These are phyloP conservation scores for Fusarium pseudograminearum DNA, from an alignment of 2,329 filamentous ascomycete genomes.

Conservation along the genomic window DNA sequence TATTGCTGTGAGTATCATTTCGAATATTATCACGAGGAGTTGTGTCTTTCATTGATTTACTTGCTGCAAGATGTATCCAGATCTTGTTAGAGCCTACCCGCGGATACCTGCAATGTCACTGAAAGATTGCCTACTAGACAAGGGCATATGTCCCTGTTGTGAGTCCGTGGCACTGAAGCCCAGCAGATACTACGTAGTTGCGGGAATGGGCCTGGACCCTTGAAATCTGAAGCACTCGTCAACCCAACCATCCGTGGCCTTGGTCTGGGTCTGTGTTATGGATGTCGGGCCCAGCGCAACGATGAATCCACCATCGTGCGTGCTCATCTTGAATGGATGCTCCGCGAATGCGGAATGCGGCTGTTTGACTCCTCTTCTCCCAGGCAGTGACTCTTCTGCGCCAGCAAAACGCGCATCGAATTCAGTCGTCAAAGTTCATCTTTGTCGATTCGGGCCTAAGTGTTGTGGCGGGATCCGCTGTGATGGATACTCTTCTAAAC, in stretches of 20 bases:
- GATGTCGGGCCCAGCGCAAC: conserved; percentile 11
- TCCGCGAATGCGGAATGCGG: conserved; percentile 3
- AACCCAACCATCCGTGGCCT: conserved; percentile 18
- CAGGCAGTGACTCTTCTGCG: conserved; percentile 24
- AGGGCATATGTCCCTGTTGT: neutral
- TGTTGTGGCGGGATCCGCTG: conserved; percentile 38
- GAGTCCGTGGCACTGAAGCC: neutral
- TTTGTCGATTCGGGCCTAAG: conserved; percentile 41
- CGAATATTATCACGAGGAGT: neutral
- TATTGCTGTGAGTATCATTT: neutral
- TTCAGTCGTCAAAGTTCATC: conserved; percentile 25
- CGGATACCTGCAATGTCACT: conserved; percentile 7
- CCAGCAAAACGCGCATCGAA: conserved; percentile 31
- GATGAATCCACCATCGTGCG: conserved; percentile 1
- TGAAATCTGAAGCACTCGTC: conserved; percentile 33
- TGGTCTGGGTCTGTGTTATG: conserved; percentile 9
- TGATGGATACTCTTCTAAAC: conserved; percentile 32
- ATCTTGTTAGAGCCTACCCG: neutral
- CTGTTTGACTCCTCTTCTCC: conserved; percentile 4
- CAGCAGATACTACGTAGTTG: conserved; percentile 7
- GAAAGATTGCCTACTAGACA: neutral
- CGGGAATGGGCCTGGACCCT: conserved; percentile 32
- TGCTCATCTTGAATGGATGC: conserved; percentile 1
- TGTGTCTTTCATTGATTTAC: neutral
- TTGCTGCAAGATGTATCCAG: neutral